phyloP scores from a whole-genome alignment of 129 eudicot genomes.

The Solidago caesia region DNA sequence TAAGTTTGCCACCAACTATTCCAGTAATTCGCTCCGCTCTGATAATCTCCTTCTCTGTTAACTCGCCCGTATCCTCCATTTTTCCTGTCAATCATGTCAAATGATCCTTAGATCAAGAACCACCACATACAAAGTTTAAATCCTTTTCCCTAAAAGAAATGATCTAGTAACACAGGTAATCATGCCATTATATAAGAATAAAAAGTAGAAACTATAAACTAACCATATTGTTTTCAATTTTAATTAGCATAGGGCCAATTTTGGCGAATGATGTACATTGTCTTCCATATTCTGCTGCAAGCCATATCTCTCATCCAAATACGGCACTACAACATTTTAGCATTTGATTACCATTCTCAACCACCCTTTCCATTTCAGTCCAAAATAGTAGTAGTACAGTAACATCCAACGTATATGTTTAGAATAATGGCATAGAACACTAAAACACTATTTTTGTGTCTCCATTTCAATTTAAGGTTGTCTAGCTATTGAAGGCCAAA shows the following conservation, averaged over 20 bases:
- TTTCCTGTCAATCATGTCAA: constrained; percentile 51
- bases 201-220: constrained; percentile 11
- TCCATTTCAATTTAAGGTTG: background rate
- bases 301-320: constrained; percentile 96
- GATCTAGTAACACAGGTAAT: background rate
- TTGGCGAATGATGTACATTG: constrained; percentile 95
- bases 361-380: background rate
- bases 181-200: background rate
- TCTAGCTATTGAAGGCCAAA: too few relatives aligned
- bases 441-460: background rate
- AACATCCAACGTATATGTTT: background rate
- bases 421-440: background rate
- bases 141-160: background rate
- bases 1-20: constrained; percentile 57
- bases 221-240: constrained; percentile 84
- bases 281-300: constrained; percentile 99
- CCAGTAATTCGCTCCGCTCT: constrained; percentile 94
- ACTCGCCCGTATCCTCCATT: constrained; percentile 52
- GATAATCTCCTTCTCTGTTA: constrained; percentile 87
- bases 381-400: background rate
- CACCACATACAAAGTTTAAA: constrained; percentile 4
- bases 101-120: constrained; percentile 17
- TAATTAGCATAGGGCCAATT: constrained; percentile 90
- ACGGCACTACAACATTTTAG: constrained; percentile 79
- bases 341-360: constrained; percentile 26